Conservation (phyloP, 2,329 filamentous ascomycete genomes). For the Falciphora oryzae region DNA sequence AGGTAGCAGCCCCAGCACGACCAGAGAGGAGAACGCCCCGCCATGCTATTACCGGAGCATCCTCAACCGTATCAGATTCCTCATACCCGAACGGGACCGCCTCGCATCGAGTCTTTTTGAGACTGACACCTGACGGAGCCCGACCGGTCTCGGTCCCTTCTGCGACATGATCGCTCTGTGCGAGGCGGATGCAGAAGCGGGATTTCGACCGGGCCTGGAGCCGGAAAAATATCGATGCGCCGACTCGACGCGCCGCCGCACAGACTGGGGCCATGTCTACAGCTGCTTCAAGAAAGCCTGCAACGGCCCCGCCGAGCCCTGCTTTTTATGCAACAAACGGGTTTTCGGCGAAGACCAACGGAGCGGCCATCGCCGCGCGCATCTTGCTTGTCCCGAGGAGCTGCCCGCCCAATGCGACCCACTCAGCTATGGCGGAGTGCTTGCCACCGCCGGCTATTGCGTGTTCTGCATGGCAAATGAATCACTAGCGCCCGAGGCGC, state of each 20-base stretch:
- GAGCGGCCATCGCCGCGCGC: not conserved
- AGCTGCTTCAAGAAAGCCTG: not conserved
- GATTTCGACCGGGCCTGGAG: conserved; percentile 6
- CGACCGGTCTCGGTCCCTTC: conserved; percentile 1
- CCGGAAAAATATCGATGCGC: conserved; percentile 5
- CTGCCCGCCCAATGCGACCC: not conserved
- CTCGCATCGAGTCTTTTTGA: conserved; percentile 5
- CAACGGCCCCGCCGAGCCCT: not conserved
- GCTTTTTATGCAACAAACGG: conserved; percentile 7
- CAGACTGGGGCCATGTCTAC: not conserved
- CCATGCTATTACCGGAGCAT: not conserved
- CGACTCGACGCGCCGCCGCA: not conserved
- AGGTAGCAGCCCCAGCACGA: not conserved
- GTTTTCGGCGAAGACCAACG: not conserved
- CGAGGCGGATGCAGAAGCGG: conserved; percentile 6
- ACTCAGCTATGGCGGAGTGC: not conserved
- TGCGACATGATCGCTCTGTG: conserved; percentile 4
- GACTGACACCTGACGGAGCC: conserved; percentile 2
- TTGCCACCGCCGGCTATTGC: no score
- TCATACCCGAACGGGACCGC: not conserved
- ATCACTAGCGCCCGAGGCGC: conserved; percentile 3
- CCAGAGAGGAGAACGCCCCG: not conserved
- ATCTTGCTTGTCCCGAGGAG: not conserved
- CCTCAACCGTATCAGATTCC: not conserved
- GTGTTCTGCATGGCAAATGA: no score